Conservation (phyloP, 192 early-diverging fungal genomes). For the Gamsiella multidivaricata region DNA sequence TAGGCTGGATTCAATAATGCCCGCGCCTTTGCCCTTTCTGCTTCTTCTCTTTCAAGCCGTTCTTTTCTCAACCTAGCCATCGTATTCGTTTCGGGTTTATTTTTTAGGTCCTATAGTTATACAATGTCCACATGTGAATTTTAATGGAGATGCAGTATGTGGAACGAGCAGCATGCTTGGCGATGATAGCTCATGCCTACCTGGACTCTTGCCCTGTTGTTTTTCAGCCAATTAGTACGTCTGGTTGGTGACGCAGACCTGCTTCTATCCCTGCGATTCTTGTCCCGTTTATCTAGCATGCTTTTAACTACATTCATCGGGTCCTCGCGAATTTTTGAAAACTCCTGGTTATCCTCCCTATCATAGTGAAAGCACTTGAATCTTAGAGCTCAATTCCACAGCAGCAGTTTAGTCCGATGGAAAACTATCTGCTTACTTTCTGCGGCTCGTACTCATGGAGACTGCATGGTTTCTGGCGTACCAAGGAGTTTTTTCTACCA, state of each 20-base stretch:
- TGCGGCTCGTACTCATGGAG: constrained; percentile 9
- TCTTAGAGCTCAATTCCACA: too few relatives aligned
- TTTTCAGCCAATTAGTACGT: neutral
- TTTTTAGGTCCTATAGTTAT: constrained; percentile 13
- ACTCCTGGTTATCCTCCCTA: constrained; percentile 14
- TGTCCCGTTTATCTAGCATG: constrained; percentile 32
- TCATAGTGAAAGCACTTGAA: neutral
- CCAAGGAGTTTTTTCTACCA: constrained; percentile 38
- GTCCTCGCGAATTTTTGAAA: constrained; percentile 51
- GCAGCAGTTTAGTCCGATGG: neutral
- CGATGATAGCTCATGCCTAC: too few relatives aligned
- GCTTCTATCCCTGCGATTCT: constrained; percentile 4
- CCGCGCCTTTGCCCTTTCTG: constrained; percentile 42
- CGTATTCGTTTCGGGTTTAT: constrained; percentile 1
- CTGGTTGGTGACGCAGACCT: constrained; percentile 10
- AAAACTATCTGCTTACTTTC: constrained; percentile 3
- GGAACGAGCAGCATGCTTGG: too few relatives aligned
- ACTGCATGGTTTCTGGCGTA: constrained; percentile 18
- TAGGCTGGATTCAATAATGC: constrained; percentile 34
- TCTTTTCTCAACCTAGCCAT: constrained; percentile 60
- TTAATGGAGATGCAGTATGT: too few relatives aligned
- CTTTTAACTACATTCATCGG: constrained; percentile 47
- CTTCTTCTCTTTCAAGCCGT: constrained; percentile 55
- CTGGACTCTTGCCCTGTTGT: constrained; percentile 10
- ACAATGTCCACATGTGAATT: too few relatives aligned